Percentiles rank a stretch among this genome's conserved stretches.
Conservation (phyloP, 352 stramenopile species). For the Phytophthora vignae region DNA sequence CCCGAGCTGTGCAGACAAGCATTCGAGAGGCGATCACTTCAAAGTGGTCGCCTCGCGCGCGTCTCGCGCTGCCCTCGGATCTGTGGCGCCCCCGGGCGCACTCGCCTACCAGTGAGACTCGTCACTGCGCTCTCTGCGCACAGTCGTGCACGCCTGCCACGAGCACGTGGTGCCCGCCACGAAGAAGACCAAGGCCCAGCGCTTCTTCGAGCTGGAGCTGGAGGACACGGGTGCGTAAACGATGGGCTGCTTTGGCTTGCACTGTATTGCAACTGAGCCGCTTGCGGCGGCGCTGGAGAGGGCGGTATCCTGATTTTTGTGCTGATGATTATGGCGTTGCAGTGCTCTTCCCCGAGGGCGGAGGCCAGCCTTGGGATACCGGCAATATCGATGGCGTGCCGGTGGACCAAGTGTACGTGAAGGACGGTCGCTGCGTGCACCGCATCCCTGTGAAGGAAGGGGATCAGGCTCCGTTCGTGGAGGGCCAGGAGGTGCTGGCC, state of each 20-base stretch:
- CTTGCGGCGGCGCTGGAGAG: background rate
- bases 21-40: too few species aligned
- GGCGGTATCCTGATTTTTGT: conserved; percentile 3
- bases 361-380: conserved; percentile 88
- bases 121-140: conserved; percentile 57
- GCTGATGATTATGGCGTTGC: conserved; percentile 24
- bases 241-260: background rate
- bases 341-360: conserved; percentile 90
- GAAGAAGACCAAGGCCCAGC: conserved; percentile 51
- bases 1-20: too few species aligned
- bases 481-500: conserved; percentile 61
- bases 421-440: conserved; percentile 74
- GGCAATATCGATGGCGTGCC: conserved; percentile 56
- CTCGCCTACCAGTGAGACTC: conserved; percentile 77
- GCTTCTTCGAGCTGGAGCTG: conserved; percentile 68
- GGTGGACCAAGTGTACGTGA: conserved; percentile 71
- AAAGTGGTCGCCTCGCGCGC: conserved; percentile 15
- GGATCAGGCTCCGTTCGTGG: conserved; percentile 41
- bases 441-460: conserved; percentile 41
- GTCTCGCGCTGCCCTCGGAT: conserved; percentile 3
- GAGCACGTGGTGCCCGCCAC: conserved; percentile 32
- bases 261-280: background rate
- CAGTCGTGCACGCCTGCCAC: conserved; percentile 52
- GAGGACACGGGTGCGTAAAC: conserved; percentile 58
- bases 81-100: conserved; percentile 47